Base-by-base conservation (phyloP, 208 protist species). In the Strigomonas culicis region DNA sequence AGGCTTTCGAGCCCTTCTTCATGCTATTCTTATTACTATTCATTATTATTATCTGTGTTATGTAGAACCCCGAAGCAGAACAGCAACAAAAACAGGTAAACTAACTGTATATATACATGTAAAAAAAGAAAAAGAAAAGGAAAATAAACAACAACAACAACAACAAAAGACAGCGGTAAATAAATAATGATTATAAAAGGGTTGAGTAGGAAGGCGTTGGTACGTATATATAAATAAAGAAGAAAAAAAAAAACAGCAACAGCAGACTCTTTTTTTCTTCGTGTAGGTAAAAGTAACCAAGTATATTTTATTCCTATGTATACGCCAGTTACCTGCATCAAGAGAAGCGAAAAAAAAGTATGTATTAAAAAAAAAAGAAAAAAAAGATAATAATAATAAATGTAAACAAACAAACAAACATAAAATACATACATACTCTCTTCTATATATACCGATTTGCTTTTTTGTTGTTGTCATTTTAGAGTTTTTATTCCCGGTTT, bases 371-470 rank as follows among this genome's bases (percentile, higher is more conserved):
- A 47, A 47, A 47, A 47, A n/a, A 41, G 21, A 8, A 59, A 4
- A 32, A 21, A 39, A 36, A 51, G 59, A 46, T 31, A 72, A n/a
- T 63, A 30, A 21, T 67, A 34, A 56, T 60, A 27, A 39, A 55
- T 50, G 46, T 61, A 58, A 47, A 28, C 4, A 28, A 50, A 47
- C 13, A 47, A 47, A 47, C 15, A 47, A 47, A 47, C 19, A 13
- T 47, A 47, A 19, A 47, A 47, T 21, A 47, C 13, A 47, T 21
- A 47, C 19, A 8, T 15, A 6, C 27, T 50, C 41, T 7, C 58
- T 32, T 15, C n/a, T 22, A 49, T 50, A 49, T 50, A 34, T 63
- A 47, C 41, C 41, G 19, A 19, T 47, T 47, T 47, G 41, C 19
- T 24, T 41, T 60, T 46, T 43, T 41, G 10, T 30, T 60, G 11